A percentile compares a stretch with the other conserved stretches of the same genome.
Evolutionary conservation across 805 yeast species (phyloP).

Genomic region (Sugiyamaella lignohabitans): DNA sequence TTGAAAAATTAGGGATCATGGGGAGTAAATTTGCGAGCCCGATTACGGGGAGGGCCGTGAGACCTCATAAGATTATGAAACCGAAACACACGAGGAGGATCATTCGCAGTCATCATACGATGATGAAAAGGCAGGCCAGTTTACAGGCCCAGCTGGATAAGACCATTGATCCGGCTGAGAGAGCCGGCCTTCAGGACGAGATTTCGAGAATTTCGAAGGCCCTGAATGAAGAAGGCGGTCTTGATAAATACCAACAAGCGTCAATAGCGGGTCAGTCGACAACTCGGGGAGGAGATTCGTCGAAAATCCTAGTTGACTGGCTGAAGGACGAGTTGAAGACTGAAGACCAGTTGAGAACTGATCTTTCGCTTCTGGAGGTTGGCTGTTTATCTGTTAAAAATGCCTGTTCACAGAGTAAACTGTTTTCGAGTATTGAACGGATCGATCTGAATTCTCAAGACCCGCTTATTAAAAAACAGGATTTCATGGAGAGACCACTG

Average conservation of each 20-base stretch:
- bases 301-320: slow-evolving; percentile 74
- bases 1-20: too few species aligned
- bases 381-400: slow-evolving; percentile 74
- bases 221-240: slow-evolving; percentile 62
- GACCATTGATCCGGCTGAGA: slow-evolving; percentile 21
- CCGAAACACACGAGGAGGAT: slow-evolving; percentile 49
- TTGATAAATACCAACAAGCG: slow-evolving; percentile 75
- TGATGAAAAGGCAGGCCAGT: slow-evolving; percentile 47
- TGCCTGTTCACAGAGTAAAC: slow-evolving; percentile 51
- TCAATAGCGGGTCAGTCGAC: slow-evolving; percentile 76
- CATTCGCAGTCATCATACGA: slow-evolving; percentile 69
- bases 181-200: slow-evolving; percentile 22
- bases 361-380: slow-evolving; percentile 57
- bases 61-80: slow-evolving; percentile 24
- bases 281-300: slow-evolving; percentile 86
- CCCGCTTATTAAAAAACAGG: slow-evolving; percentile 65
- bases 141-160: slow-evolving; percentile 11
- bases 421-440: slow-evolving; percentile 48
- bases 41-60: slow-evolving; percentile 30
- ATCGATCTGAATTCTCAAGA: slow-evolving; percentile 81
- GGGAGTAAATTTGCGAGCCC: too few species aligned
- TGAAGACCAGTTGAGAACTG: slow-evolving; percentile 1
- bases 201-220: slow-evolving; percentile 58
- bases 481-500: slow-evolving; percentile 70
- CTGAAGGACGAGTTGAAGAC: slow-evolving; percentile 35